Percentiles rank a stretch among this genome's conserved stretches.
These are phyloP conservation scores for Candida glaebosa DNA, from an alignment of 805 yeast genomes.

Conservation along the genomic window DNA sequence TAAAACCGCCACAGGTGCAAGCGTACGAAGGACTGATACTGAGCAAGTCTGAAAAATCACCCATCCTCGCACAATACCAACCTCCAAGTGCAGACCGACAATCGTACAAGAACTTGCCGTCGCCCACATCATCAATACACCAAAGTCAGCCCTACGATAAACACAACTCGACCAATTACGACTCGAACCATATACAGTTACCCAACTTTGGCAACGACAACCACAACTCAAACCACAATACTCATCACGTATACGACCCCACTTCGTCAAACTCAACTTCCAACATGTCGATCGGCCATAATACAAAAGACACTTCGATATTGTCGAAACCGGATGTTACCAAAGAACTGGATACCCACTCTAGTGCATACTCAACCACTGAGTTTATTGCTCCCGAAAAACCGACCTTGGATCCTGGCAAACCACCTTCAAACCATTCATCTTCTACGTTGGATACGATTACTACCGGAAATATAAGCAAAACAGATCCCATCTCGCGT, in stretches of 20 bases:
- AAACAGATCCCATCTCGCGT: constrained; percentile 22
- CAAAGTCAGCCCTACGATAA: neutral
- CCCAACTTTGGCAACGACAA: neutral
- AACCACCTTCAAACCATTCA: constrained; percentile 22
- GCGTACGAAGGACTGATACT: neutral
- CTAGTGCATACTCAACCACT: neutral
- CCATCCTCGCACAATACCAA: neutral
- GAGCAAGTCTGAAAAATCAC: neutral
- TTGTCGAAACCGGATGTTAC: neutral
- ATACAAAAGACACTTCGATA: neutral
- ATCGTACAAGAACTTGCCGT: neutral
- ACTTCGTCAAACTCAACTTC: neutral
- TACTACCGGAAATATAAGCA: constrained; percentile 11
- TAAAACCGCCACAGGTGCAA: neutral
- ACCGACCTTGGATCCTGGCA: constrained; percentile 48
- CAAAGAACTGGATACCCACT: neutral
- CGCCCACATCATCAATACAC: neutral
- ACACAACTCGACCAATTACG: constrained; percentile 1
- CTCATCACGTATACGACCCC: neutral
- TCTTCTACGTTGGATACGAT: constrained; percentile 13
- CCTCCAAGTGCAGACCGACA: neutral
- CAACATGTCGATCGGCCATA: neutral
- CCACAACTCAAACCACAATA: neutral
- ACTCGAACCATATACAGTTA: neutral
- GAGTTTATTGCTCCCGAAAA: constrained; percentile 8